Conservation (phyloP, 495 filamentous ascomycete genomes). For the Podospora pseudoanserina region DNA sequence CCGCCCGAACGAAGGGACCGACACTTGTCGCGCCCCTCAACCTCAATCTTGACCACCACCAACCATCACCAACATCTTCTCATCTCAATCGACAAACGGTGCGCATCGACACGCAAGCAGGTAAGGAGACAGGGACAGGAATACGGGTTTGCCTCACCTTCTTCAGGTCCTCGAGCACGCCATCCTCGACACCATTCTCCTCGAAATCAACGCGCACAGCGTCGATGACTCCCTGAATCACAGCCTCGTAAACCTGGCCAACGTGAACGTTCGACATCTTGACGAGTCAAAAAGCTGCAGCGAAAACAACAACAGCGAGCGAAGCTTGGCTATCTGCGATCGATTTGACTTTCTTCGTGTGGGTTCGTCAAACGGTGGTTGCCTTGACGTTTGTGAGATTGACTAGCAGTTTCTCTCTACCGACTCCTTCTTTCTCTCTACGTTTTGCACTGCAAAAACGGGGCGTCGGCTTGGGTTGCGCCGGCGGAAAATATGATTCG, state of each 20-base stretch:
- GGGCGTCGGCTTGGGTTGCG: background rate
- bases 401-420: background rate
- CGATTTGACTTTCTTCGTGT: background rate
- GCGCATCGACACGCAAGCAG: background rate
- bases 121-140: background rate
- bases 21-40: slow-evolving; percentile 21
- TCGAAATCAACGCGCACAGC: slow-evolving; percentile 92
- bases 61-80: background rate
- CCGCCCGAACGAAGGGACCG: slow-evolving; percentile 13
- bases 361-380: background rate
- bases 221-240: slow-evolving; percentile 89
- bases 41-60: slow-evolving; percentile 6
- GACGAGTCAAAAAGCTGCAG: slow-evolving; percentile 9
- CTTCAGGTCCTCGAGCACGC: slow-evolving; percentile 77
- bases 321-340: background rate
- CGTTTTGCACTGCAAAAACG: background rate
- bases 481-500: background rate
- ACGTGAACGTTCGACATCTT: slow-evolving; percentile 54
- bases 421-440: background rate
- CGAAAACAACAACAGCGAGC: background rate
- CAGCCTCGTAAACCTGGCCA: slow-evolving; percentile 77
- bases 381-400: no score
- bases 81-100: background rate
- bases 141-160: slow-evolving; percentile 54
- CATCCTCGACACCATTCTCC: slow-evolving; percentile 85